Percentiles rank a stretch among this genome's conserved stretches.
phyloP scores from a whole-genome alignment of 2,329 filamentous ascomycete genomes.

The Neonectria coccinea region DNA sequence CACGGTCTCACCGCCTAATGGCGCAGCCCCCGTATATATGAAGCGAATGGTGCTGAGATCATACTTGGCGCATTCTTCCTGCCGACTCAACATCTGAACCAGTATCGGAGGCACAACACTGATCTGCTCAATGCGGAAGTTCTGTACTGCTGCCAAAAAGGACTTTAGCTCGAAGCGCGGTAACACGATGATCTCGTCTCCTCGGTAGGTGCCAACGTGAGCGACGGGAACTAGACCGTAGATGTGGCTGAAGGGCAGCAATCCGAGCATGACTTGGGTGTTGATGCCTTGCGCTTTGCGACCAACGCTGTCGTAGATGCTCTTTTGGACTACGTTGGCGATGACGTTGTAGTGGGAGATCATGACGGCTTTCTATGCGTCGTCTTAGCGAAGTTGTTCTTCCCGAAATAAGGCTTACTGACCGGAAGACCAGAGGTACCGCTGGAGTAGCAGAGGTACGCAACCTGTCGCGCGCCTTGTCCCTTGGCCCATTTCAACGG shows the following conservation, averaged over 20 bases:
- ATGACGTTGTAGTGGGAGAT: constrained; percentile 85
- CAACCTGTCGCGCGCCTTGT: constrained; percentile 74
- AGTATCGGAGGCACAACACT: constrained; percentile 83
- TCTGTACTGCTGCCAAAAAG: constrained; percentile 72
- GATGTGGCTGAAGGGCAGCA: constrained; percentile 85
- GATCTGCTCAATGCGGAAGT: constrained; percentile 74
- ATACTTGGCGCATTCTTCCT: constrained; percentile 68
- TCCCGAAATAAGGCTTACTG: constrained; percentile 41
- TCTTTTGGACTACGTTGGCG: constrained; percentile 76
- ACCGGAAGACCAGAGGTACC: constrained; percentile 83
- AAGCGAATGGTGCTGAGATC: constrained; percentile 73
- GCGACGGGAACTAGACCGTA: constrained; percentile 80
- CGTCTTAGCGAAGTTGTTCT: neutral
- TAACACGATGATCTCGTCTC: constrained; percentile 78
- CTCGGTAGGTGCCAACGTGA: constrained; percentile 74
- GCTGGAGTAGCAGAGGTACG: constrained; percentile 84
- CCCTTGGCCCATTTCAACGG: constrained; percentile 70
- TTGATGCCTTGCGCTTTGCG: constrained; percentile 51
- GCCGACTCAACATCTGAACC: constrained; percentile 75
- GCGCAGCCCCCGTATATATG: constrained; percentile 79
- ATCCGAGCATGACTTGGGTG: constrained; percentile 67
- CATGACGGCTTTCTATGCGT: constrained; percentile 80
- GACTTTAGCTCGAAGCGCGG: constrained; percentile 78
- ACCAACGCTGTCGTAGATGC: constrained; percentile 54
- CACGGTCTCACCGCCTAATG: constrained; percentile 75